These are phyloP conservation scores for Klebsormidium nitens DNA, from an alignment of 139 green algal genomes.

Conservation along the genomic window DNA sequence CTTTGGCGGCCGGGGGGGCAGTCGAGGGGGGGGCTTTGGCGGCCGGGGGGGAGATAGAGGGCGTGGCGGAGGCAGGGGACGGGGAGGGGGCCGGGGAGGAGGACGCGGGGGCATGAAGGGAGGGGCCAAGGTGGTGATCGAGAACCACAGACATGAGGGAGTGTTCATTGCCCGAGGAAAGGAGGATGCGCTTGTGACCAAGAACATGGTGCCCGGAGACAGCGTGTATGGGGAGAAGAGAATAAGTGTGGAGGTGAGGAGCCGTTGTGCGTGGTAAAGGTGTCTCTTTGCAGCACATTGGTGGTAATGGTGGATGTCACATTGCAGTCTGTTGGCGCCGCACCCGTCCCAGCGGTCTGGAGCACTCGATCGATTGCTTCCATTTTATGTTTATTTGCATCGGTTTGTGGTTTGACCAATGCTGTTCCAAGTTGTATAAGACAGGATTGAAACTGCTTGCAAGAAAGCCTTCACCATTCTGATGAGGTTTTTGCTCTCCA, in stretches of 20 bases:
- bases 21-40: slow-evolving; percentile 2
- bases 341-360: too few species aligned
- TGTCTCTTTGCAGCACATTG: too few species aligned
- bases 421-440: too few species aligned
- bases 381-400: too few species aligned
- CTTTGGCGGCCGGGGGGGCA: slow-evolving; percentile 2
- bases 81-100: slow-evolving; percentile 21
- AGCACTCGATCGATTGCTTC: too few species aligned
- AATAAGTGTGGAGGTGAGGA: slow-evolving; percentile 73
- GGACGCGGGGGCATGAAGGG: slow-evolving; percentile 82
- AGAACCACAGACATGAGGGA: slow-evolving; percentile 90
- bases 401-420: too few species aligned
- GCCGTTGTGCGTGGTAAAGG: background rate
- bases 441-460: too few species aligned
- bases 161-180: slow-evolving; percentile 98
- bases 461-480: too few species aligned
- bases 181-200: slow-evolving; percentile 92
- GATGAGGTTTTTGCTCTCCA: too few species aligned
- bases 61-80: slow-evolving; percentile 16
- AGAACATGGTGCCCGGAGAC: slow-evolving; percentile 93
- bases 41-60: slow-evolving; percentile 10
- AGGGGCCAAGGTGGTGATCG: slow-evolving; percentile 79
- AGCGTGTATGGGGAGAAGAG: slow-evolving; percentile 98
- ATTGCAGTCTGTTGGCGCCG: too few species aligned
- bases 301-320: too few species aligned